Evolutionary conservation across 2,329 filamentous ascomycete genomes (phyloP).

Genomic region (Fusarium xyrophilum): DNA sequence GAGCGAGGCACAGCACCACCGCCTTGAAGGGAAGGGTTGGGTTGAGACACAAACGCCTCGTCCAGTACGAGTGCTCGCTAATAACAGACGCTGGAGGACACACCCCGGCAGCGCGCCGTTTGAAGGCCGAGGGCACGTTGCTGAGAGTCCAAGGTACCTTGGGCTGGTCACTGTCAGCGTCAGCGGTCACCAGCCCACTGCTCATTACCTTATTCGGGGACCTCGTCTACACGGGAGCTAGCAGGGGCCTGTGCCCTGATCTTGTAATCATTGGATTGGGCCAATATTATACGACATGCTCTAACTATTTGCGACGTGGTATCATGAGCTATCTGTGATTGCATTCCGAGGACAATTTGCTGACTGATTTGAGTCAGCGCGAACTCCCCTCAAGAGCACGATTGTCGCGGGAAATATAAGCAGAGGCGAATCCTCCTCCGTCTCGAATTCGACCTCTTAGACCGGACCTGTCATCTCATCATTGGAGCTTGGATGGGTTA

Average conservation of each 20-base stretch:
- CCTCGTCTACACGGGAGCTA: conserved; percentile 28
- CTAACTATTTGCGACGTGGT: conserved; percentile 6
- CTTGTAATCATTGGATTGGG: background rate
- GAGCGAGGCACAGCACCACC: conserved; percentile 13
- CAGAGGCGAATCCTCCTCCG: background rate
- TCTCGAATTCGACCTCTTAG: background rate
- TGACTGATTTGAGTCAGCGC: background rate
- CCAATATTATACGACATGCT: conserved; percentile 11
- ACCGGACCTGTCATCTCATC: background rate
- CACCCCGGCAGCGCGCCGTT: conserved; percentile 5
- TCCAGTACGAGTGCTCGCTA: conserved; percentile 1
- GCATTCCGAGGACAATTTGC: background rate
- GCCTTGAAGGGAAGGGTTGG: conserved; percentile 12
- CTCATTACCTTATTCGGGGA: background rate
- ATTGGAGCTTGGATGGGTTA: background rate
- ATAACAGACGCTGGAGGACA: background rate
- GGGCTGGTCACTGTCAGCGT: background rate
- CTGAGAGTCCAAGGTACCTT: background rate
- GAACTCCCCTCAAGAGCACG: background rate
- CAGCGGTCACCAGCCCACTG: conserved; percentile 12
- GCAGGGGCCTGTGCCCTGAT: conserved; percentile 15
- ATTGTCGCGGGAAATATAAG: background rate
- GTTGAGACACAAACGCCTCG: conserved; percentile 15
- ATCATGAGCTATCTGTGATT: background rate
- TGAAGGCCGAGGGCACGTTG: conserved; percentile 11